A percentile compares a stretch with the other conserved stretches of the same genome.
phyloP scores from a whole-genome alignment of 192 early-diverging fungal species.

The Geranomyces variabilis region DNA sequence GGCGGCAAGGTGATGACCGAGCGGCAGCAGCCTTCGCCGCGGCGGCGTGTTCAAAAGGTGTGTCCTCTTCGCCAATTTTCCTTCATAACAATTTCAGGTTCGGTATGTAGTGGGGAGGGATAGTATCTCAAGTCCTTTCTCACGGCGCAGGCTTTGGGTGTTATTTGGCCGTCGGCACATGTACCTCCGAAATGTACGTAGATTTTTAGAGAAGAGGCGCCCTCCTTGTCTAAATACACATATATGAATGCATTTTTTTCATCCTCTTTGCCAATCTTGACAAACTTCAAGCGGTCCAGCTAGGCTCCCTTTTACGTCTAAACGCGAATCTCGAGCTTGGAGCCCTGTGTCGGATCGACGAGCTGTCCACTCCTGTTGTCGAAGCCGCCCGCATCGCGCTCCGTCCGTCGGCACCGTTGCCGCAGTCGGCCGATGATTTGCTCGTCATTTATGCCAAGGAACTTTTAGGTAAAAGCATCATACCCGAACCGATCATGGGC shows the following conservation, averaged over 20 bases:
- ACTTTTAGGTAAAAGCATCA: constrained; percentile 61
- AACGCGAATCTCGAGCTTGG: constrained; percentile 56
- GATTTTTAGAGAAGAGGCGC: not conserved
- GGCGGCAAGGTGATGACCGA: not conserved
- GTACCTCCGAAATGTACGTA: not conserved
- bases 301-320: constrained; percentile 47
- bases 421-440: constrained; percentile 50
- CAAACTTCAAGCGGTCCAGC: constrained; percentile 50
- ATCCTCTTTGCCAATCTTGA: not conserved
- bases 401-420: constrained; percentile 32
- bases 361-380: constrained; percentile 23
- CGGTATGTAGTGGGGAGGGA: not conserved
- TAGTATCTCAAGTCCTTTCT: not conserved
- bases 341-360: constrained; percentile 36
- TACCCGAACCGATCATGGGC: no score
- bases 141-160: constrained; percentile 38
- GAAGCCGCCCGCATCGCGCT: constrained; percentile 51
- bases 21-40: not conserved
- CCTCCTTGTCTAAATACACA: not conserved
- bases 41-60: not conserved
- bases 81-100: no score
- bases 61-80: no score
- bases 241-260: not conserved
- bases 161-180: constrained; percentile 62
- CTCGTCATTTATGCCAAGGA: constrained; percentile 64